Conservation (phyloP, 2,329 filamentous ascomycete species). For the Pseudogymnoascus sp. region DNA sequence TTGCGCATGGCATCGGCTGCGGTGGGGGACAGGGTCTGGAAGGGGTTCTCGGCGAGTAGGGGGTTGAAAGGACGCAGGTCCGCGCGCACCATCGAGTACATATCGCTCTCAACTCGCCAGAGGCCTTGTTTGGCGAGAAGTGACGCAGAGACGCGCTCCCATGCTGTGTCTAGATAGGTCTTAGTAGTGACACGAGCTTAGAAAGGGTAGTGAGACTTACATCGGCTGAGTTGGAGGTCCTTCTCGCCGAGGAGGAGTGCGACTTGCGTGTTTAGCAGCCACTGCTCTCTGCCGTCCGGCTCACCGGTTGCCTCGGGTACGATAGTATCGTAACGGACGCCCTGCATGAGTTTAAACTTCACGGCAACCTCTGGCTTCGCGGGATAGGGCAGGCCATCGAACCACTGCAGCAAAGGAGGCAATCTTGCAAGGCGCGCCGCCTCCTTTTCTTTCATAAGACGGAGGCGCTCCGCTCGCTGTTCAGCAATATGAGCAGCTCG, state of each 20-base stretch:
- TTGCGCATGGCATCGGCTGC: slow-evolving; percentile 29
- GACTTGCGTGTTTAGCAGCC: slow-evolving; percentile 57
- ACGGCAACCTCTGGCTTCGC: slow-evolving; percentile 42
- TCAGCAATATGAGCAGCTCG: slow-evolving; percentile 43
- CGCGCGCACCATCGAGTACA: slow-evolving; percentile 46
- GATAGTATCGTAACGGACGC: slow-evolving; percentile 57
- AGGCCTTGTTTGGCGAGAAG: slow-evolving; percentile 47
- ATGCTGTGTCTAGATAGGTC: slow-evolving; percentile 43
- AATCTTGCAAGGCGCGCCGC: slow-evolving; percentile 46
- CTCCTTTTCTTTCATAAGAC: slow-evolving; percentile 47
- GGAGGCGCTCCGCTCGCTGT: slow-evolving; percentile 28
- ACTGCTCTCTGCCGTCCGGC: slow-evolving; percentile 52
- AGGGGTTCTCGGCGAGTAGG: slow-evolving; percentile 36
- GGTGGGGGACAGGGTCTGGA: slow-evolving; percentile 30
- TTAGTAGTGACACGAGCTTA: slow-evolving; percentile 12
- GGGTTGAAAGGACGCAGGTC: slow-evolving; percentile 44
- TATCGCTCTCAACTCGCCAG: slow-evolving; percentile 50
- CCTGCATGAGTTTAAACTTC: slow-evolving; percentile 49
- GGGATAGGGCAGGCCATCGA: slow-evolving; percentile 44
- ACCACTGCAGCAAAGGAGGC: slow-evolving; percentile 53
- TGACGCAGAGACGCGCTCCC: slow-evolving; percentile 48
- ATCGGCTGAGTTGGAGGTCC: slow-evolving; percentile 50
- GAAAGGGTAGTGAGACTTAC: slow-evolving; percentile 34
- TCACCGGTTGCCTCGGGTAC: slow-evolving; percentile 43
- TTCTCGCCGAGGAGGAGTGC: slow-evolving; percentile 57